Percentiles rank a stretch among this genome's conserved stretches.
phyloP scores from a whole-genome alignment of 2,329 filamentous ascomycete species.

The Claviceps humidiphila region DNA sequence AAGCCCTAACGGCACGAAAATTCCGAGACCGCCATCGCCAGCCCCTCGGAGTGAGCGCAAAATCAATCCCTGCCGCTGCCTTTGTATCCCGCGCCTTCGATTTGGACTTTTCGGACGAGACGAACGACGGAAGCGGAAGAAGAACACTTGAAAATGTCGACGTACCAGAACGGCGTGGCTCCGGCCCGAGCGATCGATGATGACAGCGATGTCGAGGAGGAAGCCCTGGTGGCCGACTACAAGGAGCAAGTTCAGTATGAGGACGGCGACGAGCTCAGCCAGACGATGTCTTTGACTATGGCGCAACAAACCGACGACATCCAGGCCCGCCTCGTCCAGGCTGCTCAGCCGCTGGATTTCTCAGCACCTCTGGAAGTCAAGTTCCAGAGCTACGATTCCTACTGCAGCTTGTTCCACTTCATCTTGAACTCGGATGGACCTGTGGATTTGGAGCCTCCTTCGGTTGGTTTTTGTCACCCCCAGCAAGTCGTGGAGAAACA shows the following conservation, averaged over 20 bases:
- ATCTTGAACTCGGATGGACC: conserved; percentile 99
- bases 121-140: conserved; percentile 17
- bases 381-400: conserved; percentile 97
- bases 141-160: conserved; percentile 37
- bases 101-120: conserved; percentile 8
- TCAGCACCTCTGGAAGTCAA: conserved; percentile 92
- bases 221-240: conserved; percentile 91
- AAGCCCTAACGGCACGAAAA: conserved; percentile 28
- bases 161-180: conserved; percentile 47
- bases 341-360: conserved; percentile 90
- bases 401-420: conserved; percentile 98
- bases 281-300: conserved; percentile 54
- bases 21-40: conserved; percentile 13
- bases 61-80: conserved; percentile 16
- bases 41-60: conserved; percentile 16
- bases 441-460: conserved; percentile 90
- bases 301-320: conserved; percentile 77
- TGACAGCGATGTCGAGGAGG: conserved; percentile 92
- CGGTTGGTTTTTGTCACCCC: conserved; percentile 43
- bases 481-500: not conserved
- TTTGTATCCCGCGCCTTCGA: conserved; percentile 11
- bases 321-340: conserved; percentile 79
- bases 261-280: conserved; percentile 69
- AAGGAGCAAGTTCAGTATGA: conserved; percentile 92
- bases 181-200: conserved; percentile 52